Evolutionary conservation across 441 rosid genomes (phyloP).

Genomic region (Biscutella laevigata): DNA sequence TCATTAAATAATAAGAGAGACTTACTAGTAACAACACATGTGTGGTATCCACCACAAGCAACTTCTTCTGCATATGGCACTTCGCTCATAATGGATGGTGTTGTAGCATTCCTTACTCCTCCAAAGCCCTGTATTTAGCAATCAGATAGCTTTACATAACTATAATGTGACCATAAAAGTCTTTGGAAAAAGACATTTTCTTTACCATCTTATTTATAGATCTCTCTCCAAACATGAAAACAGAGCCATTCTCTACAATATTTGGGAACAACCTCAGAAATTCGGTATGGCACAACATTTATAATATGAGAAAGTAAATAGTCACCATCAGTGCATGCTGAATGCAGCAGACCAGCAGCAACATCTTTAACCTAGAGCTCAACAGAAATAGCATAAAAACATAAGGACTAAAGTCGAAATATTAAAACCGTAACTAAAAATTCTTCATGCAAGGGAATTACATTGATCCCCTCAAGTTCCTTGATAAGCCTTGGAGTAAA

Average conservation of each 20-base stretch:
- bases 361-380: conserved; percentile 50
- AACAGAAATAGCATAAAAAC: conserved; percentile 17
- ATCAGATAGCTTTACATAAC: background rate
- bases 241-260: conserved; percentile 68
- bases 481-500: conserved; percentile 84
- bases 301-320: conserved; percentile 12
- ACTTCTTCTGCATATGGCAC: conserved; percentile 65
- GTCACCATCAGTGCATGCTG: conserved; percentile 81
- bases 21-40: conserved; percentile 76
- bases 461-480: conserved; percentile 75
- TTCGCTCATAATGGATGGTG: conserved; percentile 44
- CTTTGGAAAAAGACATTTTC: background rate
- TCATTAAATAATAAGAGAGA: background rate
- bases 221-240: conserved; percentile 74
- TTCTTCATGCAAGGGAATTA: conserved; percentile 20
- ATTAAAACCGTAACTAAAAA: conserved; percentile 6
- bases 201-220: conserved; percentile 43
- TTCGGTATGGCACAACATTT: conserved; percentile 2
- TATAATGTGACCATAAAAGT: background rate
- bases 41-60: conserved; percentile 94
- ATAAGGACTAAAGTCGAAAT: conserved; percentile 8
- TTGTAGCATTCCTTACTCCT: conserved; percentile 40
- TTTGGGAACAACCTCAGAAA: conserved; percentile 10
- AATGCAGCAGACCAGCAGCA: conserved; percentile 88
- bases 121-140: conserved; percentile 44